Evolutionary conservation across 768 basidiomycete genomes (phyloP).

Genomic region (Chalciporus piperatus): DNA sequence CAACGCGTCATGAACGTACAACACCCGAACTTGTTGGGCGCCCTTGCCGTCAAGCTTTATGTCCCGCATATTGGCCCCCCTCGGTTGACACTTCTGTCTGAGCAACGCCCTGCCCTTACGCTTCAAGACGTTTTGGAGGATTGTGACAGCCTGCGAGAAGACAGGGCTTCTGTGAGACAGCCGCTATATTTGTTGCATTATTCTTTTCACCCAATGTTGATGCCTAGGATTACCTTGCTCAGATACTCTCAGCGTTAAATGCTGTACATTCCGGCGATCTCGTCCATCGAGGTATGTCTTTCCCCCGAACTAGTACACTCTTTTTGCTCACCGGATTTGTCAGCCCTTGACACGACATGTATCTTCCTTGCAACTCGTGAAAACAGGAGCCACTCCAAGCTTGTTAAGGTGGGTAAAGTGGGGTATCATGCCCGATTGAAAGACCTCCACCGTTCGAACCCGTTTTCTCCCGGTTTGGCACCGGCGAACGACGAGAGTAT

Average conservation of each 20-base stretch:
- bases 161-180: constrained; percentile 57
- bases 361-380: constrained; percentile 60
- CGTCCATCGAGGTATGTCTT: constrained; percentile 62
- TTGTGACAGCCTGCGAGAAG: constrained; percentile 69
- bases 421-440: constrained; percentile 69
- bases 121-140: constrained; percentile 76
- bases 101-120: constrained; percentile 64
- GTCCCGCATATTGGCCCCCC: constrained; percentile 50
- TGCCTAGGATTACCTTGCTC: constrained; percentile 67
- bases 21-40: constrained; percentile 62
- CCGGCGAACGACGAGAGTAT: constrained; percentile 15
- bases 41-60: constrained; percentile 65
- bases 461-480: constrained; percentile 45
- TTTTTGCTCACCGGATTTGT: constrained; percentile 3
- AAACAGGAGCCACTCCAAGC: constrained; percentile 51
- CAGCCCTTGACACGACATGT: constrained; percentile 57
- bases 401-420: constrained; percentile 72
- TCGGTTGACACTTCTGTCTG: constrained; percentile 65
- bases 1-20: constrained; percentile 55
- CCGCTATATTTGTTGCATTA: constrained; percentile 1
- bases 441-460: constrained; percentile 84
- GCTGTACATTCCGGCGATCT: constrained; percentile 62
- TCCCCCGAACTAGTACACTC: neutral
- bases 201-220: neutral
- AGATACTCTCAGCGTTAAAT: constrained; percentile 69